These are phyloP conservation scores for Sclerotinia minor DNA, from an alignment of 2,329 filamentous ascomycete genomes.

Conservation along the genomic window DNA sequence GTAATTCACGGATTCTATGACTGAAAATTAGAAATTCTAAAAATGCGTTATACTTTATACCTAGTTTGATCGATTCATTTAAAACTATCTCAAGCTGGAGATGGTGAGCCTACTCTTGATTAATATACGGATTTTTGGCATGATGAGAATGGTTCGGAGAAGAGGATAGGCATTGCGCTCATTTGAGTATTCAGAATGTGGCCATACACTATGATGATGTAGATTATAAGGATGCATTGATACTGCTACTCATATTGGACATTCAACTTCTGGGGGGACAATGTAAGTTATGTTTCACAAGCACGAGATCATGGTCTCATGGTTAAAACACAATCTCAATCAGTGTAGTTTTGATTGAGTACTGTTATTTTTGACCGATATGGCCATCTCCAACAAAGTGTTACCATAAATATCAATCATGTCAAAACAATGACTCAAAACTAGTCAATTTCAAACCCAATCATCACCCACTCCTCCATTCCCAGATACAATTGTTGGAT, in stretches of 20 bases:
- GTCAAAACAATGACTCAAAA: background rate
- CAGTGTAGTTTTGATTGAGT: background rate
- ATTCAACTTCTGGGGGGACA: background rate
- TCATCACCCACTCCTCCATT: background rate
- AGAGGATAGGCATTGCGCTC: too few relatives aligned
- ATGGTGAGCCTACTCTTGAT: too few relatives aligned
- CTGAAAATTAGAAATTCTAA: background rate
- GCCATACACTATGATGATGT: background rate
- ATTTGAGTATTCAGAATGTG: too few relatives aligned
- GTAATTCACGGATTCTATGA: background rate
- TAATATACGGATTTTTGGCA: too few relatives aligned
- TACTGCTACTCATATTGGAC: background rate
- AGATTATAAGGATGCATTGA: background rate
- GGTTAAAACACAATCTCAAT: background rate
- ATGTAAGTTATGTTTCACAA: background rate
- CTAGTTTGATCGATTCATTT: too few relatives aligned
- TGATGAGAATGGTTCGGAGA: background rate
- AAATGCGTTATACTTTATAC: background rate
- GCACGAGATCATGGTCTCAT: background rate
- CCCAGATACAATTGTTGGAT: background rate
- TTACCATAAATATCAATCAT: background rate
- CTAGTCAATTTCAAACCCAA: background rate
- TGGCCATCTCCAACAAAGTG: background rate
- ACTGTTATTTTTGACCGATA: background rate
- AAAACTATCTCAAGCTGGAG: too few relatives aligned